These are phyloP conservation scores for Apiosordaria backusii DNA, from an alignment of 495 filamentous ascomycete species.

Conservation along the genomic window DNA sequence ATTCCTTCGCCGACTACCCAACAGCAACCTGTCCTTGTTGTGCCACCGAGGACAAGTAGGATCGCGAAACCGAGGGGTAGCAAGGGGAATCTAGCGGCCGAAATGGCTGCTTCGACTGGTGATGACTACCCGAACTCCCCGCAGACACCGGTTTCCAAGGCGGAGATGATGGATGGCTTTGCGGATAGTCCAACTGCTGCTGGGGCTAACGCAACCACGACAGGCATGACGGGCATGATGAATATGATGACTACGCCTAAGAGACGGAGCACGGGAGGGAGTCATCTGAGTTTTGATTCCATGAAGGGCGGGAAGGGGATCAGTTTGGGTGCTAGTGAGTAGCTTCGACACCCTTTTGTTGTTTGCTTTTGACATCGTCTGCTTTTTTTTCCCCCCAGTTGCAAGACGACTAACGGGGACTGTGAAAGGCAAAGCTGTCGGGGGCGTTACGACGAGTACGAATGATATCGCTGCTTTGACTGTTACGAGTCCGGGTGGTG, in stretches of 20 bases:
- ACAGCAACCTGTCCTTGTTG: neutral
- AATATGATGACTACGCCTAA: conserved; percentile 7
- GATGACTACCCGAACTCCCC: neutral
- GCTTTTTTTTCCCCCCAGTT: too few species aligned
- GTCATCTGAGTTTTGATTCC: conserved; percentile 27
- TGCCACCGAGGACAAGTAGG: neutral
- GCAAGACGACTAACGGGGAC: neutral
- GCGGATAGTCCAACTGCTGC: neutral
- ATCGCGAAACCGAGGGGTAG: neutral
- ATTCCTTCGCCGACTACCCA: conserved; percentile 7
- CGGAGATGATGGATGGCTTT: neutral
- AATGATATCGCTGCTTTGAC: conserved; percentile 5
- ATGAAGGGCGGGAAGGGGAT: conserved; percentile 34
- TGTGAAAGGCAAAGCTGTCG: conserved; percentile 20
- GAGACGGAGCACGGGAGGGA: conserved; percentile 19
- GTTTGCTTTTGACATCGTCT: too few species aligned
- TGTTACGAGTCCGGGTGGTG: neutral
- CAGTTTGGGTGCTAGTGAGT: conserved; percentile 32
- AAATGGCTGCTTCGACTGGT: neutral
- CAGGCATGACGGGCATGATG: neutral
- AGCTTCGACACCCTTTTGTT: conserved; percentile 2
- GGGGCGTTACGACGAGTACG: conserved; percentile 21
- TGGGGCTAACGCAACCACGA: neutral
- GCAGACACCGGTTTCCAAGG: neutral
- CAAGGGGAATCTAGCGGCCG: neutral